Percentiles rank a stretch among this genome's conserved stretches.
These are phyloP conservation scores for Mallotus japonicus DNA, from an alignment of 441 rosid genomes.

Conservation along the genomic window DNA sequence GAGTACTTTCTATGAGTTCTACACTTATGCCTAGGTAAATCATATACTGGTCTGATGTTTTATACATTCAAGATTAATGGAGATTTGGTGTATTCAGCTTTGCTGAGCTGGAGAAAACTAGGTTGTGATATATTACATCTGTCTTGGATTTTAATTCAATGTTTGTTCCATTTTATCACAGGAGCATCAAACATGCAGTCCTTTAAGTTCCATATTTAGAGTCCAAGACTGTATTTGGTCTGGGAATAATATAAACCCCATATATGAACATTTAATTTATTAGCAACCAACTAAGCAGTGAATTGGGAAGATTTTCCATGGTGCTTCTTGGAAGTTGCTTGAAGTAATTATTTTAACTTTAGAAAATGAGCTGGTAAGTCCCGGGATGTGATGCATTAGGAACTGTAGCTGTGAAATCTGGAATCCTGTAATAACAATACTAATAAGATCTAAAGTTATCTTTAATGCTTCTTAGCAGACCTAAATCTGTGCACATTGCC, in stretches of 20 bases:
- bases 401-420: neutral
- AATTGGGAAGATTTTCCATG: neutral
- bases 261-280: neutral
- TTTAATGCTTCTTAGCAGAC: neutral
- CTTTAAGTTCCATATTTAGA: neutral
- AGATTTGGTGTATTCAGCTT: neutral
- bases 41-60: neutral
- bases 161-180: neutral
- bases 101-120: neutral
- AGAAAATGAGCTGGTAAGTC: neutral
- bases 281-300: neutral
- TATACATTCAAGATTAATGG: neutral
- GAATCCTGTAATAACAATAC: neutral
- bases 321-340: neutral
- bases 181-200: too few relatives aligned
- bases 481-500: neutral
- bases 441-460: neutral
- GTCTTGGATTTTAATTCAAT: neutral
- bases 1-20: neutral
- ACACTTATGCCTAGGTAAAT: neutral
- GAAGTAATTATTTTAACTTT: neutral
- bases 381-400: neutral
- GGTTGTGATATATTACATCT: neutral
- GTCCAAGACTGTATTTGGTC: neutral
- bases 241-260: neutral